A percentile compares a stretch with the other conserved stretches of the same genome.
Evolutionary conservation across 2,329 filamentous ascomycete species (phyloP).

Genomic region (Xylaria multiplex): DNA sequence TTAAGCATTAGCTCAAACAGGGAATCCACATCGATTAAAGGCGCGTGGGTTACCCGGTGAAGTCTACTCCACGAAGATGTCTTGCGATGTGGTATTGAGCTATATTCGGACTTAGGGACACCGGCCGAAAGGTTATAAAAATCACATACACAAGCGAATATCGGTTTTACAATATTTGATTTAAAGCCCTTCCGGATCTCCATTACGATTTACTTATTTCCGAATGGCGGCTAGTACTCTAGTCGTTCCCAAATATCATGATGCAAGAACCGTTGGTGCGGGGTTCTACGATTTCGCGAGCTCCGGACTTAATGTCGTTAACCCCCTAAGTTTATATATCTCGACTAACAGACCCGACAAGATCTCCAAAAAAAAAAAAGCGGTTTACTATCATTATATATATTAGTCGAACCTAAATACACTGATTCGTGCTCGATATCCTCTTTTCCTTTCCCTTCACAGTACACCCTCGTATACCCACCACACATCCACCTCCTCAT

Average conservation of each 20-base stretch:
- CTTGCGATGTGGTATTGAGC: too few species aligned
- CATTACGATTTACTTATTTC: background rate
- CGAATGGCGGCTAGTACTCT: background rate
- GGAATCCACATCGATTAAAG: too few species aligned
- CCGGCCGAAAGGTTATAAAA: too few species aligned
- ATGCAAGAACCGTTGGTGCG: background rate
- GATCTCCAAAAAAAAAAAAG: background rate
- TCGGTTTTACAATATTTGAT: too few species aligned
- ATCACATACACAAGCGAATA: too few species aligned
- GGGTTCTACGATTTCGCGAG: constrained; percentile 16
- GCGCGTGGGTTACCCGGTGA: too few species aligned
- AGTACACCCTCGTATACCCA: background rate
- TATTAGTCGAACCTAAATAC: background rate
- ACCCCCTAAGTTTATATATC: constrained; percentile 5
- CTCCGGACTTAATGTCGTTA: constrained; percentile 30
- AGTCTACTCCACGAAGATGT: too few species aligned
- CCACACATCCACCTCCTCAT: background rate
- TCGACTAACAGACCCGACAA: background rate
- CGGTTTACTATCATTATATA: background rate
- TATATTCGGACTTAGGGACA: too few species aligned
- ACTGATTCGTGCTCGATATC: background rate
- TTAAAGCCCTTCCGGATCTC: background rate
- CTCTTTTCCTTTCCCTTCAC: too few species aligned
- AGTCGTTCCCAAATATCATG: background rate
- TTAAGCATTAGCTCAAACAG: too few species aligned